Percentiles rank a stretch among this genome's conserved stretches.
phyloP scores from a whole-genome alignment of 1,284 basidiomycete genomes.

The Ceratobasidium sp. region DNA sequence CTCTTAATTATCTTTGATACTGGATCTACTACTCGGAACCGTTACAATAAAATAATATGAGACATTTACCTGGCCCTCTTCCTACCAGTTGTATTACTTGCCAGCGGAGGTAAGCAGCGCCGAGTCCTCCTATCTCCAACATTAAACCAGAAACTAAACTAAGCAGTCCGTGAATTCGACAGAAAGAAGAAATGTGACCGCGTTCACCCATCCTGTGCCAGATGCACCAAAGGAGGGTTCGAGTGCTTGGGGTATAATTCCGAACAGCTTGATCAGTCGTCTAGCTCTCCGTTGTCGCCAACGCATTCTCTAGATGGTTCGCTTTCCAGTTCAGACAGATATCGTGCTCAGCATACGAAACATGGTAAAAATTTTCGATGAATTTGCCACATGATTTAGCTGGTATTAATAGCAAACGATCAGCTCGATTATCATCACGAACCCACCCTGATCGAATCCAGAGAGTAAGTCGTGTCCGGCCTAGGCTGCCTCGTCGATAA shows the following conservation, averaged over 20 bases:
- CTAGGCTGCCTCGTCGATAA: not conserved
- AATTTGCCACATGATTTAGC: too few species aligned
- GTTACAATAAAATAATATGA: not conserved
- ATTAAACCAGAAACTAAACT: not conserved
- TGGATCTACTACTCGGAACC: too few species aligned
- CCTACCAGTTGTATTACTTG: slow-evolving; percentile 18
- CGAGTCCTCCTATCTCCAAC: not conserved
- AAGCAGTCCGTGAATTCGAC: not conserved
- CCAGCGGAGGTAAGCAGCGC: not conserved
- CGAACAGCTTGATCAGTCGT: not conserved
- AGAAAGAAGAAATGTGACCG: slow-evolving; percentile 37
- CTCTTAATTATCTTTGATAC: too few species aligned
- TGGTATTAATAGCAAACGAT: too few species aligned
- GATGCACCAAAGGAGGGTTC: slow-evolving; percentile 28
- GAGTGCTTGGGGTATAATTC: slow-evolving; percentile 27
- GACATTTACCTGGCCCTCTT: slow-evolving; percentile 14
- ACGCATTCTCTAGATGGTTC: not conserved
- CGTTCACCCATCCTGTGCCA: not conserved
- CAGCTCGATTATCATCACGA: not conserved
- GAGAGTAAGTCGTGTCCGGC: not conserved
- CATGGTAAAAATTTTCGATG: not conserved
- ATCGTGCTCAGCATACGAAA: not conserved
- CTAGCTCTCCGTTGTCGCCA: not conserved
- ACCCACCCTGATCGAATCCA: not conserved
- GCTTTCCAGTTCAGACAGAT: not conserved